Evolutionary conservation across 2,329 filamentous ascomycete species (phyloP), one percentile per base, ranked within the genome.

Genomic region (Coleophoma eucalyptorum): DNA sequence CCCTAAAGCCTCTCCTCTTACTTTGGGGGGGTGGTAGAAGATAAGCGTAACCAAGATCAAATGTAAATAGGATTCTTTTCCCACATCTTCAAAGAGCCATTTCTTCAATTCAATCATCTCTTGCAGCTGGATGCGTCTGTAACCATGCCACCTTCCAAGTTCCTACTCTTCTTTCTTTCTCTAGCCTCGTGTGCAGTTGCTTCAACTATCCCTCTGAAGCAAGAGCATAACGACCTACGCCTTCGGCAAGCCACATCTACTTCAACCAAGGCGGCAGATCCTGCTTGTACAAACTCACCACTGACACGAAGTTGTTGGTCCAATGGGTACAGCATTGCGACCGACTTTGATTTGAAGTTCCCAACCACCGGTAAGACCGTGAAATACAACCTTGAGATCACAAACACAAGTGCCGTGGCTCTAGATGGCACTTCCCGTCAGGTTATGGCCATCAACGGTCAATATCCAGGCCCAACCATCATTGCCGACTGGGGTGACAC

Each of bases 401-500:
- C 49, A 12, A 48, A 48, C 33, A 51, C 37, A 12, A 26, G 26
- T 26, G 54, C 48, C 12, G 34, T 50, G 12, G 50, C 56, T 21
- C 63, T 58, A 4, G 62, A 66, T 53, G 62, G 64, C 3, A 55
- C 55, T 15, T 33, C 50, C 16, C 56, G 55, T 52, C 42, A 58
- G n/a, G 51, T 52, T 7, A 43, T 66, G 18, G 43, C 60, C 11
- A 55, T 65, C 44, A 67, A 67, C 47, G 61, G 59, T 2, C 53
- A 57, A 33, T 62, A 57, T 50, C 65, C 63, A 8, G 65, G 63
- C n/a, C 65, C 65, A 37, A 55, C 56, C 13, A 55, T 65, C 32
- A 46, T 49, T 50, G 63, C 63, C 20, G 55, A 64, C 46, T 66
- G 62, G 61, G 64, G 62, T 31, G 65, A 67, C 33, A 55, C 47